Base-by-base conservation (phyloP, 805 yeast species). In the Candida hispaniensis region DNA sequence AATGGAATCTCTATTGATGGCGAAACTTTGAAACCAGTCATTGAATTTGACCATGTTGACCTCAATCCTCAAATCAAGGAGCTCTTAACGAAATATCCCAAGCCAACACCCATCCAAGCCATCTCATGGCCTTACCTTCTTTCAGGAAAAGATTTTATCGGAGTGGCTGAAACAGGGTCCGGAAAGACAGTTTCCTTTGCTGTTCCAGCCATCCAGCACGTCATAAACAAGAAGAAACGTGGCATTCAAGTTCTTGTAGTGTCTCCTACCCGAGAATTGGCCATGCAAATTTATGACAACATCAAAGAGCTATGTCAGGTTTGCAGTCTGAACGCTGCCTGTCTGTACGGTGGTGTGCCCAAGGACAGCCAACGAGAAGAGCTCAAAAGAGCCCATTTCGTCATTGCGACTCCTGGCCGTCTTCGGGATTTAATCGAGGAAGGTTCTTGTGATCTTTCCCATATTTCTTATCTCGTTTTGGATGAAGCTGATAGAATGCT, bases 401-500 rank as follows among this genome's bases (percentile, higher is more conserved):
- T 88, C 13, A 81, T 91, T 48, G 98, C 97, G 18, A 91, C 98
- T 3, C 98, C 98, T n/a, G 99, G 99, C 47, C 74, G 99, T 58
- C 66, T 91, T 50, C 67, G 85, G 41, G 99, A 91, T 63, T 66
- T 91, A 51, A 64, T 88, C 47, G 78, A 85, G 42, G 97, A 88
- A 53, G 93, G 94, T 9, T 69, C 86, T 19, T 75, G 81, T 25
- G 71, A 75, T 46, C 64, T 86, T 43, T 61, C 71, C 8, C 54
- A 64, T 7, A 77, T 88, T 18, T 69, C 75, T 42, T 86, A 81
- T 55, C 65, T 91, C 46, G 91, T 91, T 14, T 66, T 91, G 29
- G 99, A 91, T 58, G 99, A 91, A 64, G 99, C 98, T 22, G 99
- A 91, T 58, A 73, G 99, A 63, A 88, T 91, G 97, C 70, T 91